phyloP scores from a whole-genome alignment of 169 alveolate genomes.

The Cryptosporidium viatorum region DNA sequence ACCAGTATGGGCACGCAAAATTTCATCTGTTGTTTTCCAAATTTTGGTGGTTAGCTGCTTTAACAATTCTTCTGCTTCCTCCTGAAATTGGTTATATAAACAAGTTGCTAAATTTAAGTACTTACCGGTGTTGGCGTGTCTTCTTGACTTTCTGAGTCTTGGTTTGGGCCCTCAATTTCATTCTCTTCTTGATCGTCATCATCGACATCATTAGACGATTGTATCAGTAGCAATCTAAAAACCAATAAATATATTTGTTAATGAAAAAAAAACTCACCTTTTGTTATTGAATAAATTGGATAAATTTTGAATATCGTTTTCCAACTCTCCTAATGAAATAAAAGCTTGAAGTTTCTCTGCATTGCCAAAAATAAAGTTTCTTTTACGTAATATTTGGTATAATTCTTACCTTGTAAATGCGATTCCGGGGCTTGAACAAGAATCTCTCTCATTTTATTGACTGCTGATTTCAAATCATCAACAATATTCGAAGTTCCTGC shows the following conservation, averaged over 20 bases:
- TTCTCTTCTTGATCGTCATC: background rate
- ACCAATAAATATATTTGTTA: background rate
- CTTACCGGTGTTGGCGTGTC: constrained; percentile 64
- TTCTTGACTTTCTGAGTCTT: constrained; percentile 5
- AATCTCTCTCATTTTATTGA: constrained; percentile 50
- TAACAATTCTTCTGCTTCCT: constrained; percentile 57
- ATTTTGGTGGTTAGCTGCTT: constrained; percentile 48
- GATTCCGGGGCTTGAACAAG: constrained; percentile 60
- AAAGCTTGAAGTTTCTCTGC: constrained; percentile 59
- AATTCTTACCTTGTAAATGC: constrained; percentile 36
- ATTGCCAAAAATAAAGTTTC: background rate
- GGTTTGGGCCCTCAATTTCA: background rate
- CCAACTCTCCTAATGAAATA: constrained; percentile 58
- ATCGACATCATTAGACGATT: background rate
- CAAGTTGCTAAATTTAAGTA: background rate
- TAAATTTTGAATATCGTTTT: constrained; percentile 28
- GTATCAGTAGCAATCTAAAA: constrained; percentile 16
- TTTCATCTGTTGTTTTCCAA: constrained; percentile 71
- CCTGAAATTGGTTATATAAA: constrained; percentile 20
- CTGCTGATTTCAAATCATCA: constrained; percentile 32
- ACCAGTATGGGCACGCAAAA: constrained; percentile 74
- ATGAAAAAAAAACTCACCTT: constrained; percentile 18
- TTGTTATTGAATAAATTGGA: constrained; percentile 9
- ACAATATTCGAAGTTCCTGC: background rate
- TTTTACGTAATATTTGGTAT: background rate